A percentile compares a stretch with the other conserved stretches of the same genome.
These are phyloP conservation scores for Fusarium praegraminearum DNA, from an alignment of 2,329 filamentous ascomycete genomes.

Conservation along the genomic window DNA sequence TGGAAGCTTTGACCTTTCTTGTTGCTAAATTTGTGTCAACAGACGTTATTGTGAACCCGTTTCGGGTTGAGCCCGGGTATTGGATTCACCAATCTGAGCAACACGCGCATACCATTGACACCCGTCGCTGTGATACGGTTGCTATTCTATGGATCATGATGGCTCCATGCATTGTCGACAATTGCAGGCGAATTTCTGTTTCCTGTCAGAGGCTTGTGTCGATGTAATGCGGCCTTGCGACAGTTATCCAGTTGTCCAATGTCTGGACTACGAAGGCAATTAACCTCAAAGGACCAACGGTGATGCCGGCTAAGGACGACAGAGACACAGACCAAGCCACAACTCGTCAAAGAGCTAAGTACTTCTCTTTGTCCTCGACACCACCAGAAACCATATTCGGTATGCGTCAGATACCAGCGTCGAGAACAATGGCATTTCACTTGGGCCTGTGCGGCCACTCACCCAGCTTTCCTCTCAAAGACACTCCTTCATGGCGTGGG, in stretches of 20 bases:
- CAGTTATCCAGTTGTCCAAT: neutral
- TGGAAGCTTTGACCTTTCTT: neutral
- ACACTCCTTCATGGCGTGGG: neutral
- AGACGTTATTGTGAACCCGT: constrained; percentile 34
- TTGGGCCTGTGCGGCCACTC: constrained; percentile 1
- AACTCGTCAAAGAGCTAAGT: constrained; percentile 13
- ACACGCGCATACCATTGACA: neutral
- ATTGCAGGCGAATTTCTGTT: accelerated
- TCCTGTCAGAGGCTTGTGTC: accelerated
- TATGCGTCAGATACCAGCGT: constrained; percentile 2
- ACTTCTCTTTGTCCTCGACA: constrained; percentile 30
- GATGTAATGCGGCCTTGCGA: neutral
- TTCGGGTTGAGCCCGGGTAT: constrained; percentile 9
- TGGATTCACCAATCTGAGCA: neutral
- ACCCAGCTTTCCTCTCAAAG: neutral
- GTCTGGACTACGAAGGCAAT: neutral
- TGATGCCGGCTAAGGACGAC: constrained; percentile 3
- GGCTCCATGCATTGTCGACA: accelerated
- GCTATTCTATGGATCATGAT: too few species aligned
- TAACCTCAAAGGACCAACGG: constrained; percentile 19
- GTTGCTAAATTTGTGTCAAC: constrained; percentile 30
- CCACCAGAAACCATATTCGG: constrained; percentile 6
- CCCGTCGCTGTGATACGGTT: neutral
- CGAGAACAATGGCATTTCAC: constrained; percentile 34
- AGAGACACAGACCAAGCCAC: constrained; percentile 27